phyloP scores from a whole-genome alignment of 768 basidiomycete species.

The Tylopilus intermedius region DNA sequence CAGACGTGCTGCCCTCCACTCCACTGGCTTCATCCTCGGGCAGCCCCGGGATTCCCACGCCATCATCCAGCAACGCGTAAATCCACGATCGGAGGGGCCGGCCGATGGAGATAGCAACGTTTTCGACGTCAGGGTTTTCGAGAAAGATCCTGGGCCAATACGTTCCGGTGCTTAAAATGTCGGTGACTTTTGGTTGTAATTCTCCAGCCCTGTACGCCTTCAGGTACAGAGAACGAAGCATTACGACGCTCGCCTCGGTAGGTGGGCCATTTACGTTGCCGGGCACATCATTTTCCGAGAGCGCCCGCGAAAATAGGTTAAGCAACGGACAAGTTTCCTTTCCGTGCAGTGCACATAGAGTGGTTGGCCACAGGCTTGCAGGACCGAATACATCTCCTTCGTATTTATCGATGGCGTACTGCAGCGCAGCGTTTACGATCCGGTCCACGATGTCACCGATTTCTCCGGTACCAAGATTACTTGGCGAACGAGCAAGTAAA shows the following conservation, averaged over 20 bases:
- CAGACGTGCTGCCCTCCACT: constrained; percentile 19
- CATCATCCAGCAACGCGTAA: constrained; percentile 65
- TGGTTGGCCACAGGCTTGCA: constrained; percentile 47
- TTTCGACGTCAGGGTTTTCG: constrained; percentile 72
- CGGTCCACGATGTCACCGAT: constrained; percentile 59
- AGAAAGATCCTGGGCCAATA: constrained; percentile 73
- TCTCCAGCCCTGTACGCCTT: constrained; percentile 58
- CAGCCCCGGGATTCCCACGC: constrained; percentile 51
- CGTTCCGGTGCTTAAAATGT: constrained; percentile 56
- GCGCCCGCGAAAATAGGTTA: constrained; percentile 46
- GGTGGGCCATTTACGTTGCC: constrained; percentile 11
- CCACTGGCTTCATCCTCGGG: constrained; percentile 9
- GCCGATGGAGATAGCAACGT: constrained; percentile 58
- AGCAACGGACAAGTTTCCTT: constrained; percentile 52
- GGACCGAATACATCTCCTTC: constrained; percentile 37
- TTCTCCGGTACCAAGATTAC: constrained; percentile 54
- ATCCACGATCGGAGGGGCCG: constrained; percentile 59
- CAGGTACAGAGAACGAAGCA: constrained; percentile 50
- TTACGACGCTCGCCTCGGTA: constrained; percentile 13
- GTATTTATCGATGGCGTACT: constrained; percentile 68
- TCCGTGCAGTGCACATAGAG: constrained; percentile 62
- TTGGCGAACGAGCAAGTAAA: constrained; percentile 48
- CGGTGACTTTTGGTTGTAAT: constrained; percentile 53
- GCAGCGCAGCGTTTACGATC: constrained; percentile 68
- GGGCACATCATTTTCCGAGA: constrained; percentile 15